Evolutionary conservation across 2,329 filamentous ascomycete genomes (phyloP), one percentile per base, ranked within the genome.

Genomic region (Bipolaris sorokiniana): DNA sequence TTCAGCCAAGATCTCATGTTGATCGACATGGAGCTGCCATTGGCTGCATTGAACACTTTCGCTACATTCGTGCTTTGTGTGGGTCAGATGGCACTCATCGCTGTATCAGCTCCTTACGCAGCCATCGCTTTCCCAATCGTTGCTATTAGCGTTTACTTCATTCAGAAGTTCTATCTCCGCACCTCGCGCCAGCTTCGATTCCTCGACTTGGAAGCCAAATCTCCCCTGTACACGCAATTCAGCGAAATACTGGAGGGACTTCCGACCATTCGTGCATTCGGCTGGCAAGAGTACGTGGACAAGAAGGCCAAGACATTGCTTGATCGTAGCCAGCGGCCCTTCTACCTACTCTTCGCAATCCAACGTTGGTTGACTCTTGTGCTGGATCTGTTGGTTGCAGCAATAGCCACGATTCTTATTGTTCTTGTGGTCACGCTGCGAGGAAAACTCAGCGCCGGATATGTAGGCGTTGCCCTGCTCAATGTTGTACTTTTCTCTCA

Each of bases 401-500:
- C 62, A 18, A 66, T 80, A 28, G 77, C 75, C 4, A 72, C 77
- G 1, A 67, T 76, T 10, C 65, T 80, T 7, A 74, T 77, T 20
- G 60, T 67, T 1, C 64, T 77, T 5, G 73, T 72, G 31, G 74
- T 67, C 34, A 67, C 56, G 34, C 58, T 73, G 48, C 63, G 71
- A 44, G 77, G 78, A 3, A 77, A 75, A 15, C 71, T 83, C 11
- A 78, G 77, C 45, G 77, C 80, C 2, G 82, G 81, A 22, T 81
- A 79, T 44, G 78, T 84, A 5, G 84, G 83, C 55, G 77, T 86
- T 7, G 82, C 82, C 0, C 69, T 86, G 11, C 70, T 84, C 22
- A 84, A 84, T 52, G 77, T 85, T 34, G 80, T 86, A 23, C 71
- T 79, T 20, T 84, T 86, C 69, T 84, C 80, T 41, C 77, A 81